Evolutionary conservation across 2,329 filamentous ascomycete species (phyloP).

Genomic region (Penicillium brasilianum): DNA sequence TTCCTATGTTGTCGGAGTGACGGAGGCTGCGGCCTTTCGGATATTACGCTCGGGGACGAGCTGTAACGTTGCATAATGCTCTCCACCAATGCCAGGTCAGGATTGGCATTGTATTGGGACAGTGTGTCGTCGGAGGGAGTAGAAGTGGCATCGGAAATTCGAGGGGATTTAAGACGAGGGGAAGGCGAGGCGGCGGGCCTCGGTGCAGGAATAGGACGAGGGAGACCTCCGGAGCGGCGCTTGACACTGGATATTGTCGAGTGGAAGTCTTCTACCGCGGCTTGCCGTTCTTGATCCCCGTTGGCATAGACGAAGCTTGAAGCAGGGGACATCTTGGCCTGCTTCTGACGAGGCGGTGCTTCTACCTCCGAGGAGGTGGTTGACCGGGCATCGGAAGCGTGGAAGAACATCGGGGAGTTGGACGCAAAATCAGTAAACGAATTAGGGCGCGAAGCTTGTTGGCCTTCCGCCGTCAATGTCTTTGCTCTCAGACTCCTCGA

Average conservation of each 20-base stretch:
- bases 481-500: slow-evolving; percentile 43
- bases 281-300: slow-evolving; percentile 40
- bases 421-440: slow-evolving; percentile 43
- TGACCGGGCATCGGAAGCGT: slow-evolving; percentile 76
- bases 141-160: slow-evolving; percentile 33
- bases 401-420: slow-evolving; percentile 78
- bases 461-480: slow-evolving; percentile 45
- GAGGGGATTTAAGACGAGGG: slow-evolving; percentile 40
- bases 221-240: slow-evolving; percentile 40
- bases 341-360: slow-evolving; percentile 29
- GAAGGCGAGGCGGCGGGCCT: slow-evolving; percentile 34
- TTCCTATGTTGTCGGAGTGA: slow-evolving; percentile 36
- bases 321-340: slow-evolving; percentile 32
- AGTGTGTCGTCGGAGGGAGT: slow-evolving; percentile 32
- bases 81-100: slow-evolving; percentile 32
- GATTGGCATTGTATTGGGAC: slow-evolving; percentile 25
- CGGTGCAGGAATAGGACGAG: slow-evolving; percentile 30
- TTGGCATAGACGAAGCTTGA: slow-evolving; percentile 47
- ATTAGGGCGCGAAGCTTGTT: slow-evolving; percentile 38
- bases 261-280: slow-evolving; percentile 28
- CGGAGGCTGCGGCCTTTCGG: slow-evolving; percentile 22
- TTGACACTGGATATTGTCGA: slow-evolving; percentile 24
- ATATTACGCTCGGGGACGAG: slow-evolving; percentile 28
- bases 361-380: slow-evolving; percentile 48
- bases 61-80: slow-evolving; percentile 26